Evolutionary conservation across 495 filamentous ascomycete genomes (phyloP).

Genomic region (Wilcoxina mikolae): DNA sequence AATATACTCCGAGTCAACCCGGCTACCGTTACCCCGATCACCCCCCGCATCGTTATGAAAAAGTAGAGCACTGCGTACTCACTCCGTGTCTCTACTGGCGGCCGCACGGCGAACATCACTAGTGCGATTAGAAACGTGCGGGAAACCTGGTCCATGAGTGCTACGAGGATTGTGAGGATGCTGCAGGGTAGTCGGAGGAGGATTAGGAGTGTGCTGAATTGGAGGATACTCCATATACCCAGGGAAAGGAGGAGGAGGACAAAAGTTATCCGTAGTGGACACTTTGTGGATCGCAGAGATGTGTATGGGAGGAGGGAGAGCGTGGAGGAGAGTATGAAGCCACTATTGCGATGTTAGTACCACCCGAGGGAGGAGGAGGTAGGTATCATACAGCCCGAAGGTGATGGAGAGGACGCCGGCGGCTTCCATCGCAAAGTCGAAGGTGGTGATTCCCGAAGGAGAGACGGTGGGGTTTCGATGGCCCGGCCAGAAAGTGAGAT

Average conservation of each 20-base stretch:
- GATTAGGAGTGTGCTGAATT: constrained; percentile 18
- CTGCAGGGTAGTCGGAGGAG: constrained; percentile 12
- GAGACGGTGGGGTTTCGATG: no score
- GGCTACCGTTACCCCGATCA: constrained; percentile 16
- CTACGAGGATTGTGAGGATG: constrained; percentile 11
- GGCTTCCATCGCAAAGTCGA: neutral
- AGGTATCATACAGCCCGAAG: neutral
- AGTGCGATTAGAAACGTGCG: constrained; percentile 16
- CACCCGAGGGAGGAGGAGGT: neutral
- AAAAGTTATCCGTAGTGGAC: neutral
- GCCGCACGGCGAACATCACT: constrained; percentile 14
- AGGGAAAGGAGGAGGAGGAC: constrained; percentile 17
- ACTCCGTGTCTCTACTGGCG: constrained; percentile 4
- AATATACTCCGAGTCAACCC: constrained; percentile 20
- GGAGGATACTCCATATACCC: constrained; percentile 14
- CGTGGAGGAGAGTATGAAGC: neutral
- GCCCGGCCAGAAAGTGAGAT: no score
- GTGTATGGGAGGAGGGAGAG: neutral
- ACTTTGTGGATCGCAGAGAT: neutral
- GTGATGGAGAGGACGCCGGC: neutral
- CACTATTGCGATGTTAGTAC: neutral
- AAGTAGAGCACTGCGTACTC: constrained; percentile 13
- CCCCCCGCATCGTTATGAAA: constrained; percentile 9
- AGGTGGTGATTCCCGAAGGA: no score
- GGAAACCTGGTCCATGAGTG: constrained; percentile 21